phyloP scores from a whole-genome alignment of 2,329 filamentous ascomycete genomes.

The Xylariaceae sp. region DNA sequence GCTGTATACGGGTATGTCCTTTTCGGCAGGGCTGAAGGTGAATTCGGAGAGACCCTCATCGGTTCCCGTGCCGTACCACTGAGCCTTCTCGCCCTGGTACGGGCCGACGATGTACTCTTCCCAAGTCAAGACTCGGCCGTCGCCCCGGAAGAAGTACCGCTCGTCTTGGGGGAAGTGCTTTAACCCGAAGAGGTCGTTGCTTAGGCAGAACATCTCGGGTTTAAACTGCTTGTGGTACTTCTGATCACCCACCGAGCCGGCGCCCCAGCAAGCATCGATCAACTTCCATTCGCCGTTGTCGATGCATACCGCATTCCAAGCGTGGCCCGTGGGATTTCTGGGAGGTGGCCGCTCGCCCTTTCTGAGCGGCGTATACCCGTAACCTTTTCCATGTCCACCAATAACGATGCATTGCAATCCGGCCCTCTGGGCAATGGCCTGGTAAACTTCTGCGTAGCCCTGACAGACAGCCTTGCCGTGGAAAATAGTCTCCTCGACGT shows the following conservation, averaged over 20 bases:
- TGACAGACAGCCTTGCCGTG: slow-evolving; percentile 86
- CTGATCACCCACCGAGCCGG: slow-evolving; percentile 65
- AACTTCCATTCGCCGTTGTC: slow-evolving; percentile 90
- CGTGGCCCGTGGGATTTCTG: slow-evolving; percentile 67
- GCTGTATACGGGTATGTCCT: slow-evolving; percentile 64
- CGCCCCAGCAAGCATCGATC: slow-evolving; percentile 91
- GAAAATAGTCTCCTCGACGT: slow-evolving; percentile 72
- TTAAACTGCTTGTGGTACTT: slow-evolving; percentile 71
- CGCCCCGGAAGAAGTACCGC: slow-evolving; percentile 71
- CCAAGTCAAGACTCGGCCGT: slow-evolving; percentile 72
- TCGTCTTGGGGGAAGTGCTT: slow-evolving; percentile 76
- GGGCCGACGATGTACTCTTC: slow-evolving; percentile 78
- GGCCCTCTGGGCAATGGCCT: slow-evolving; percentile 74
- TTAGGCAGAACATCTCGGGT: slow-evolving; percentile 60
- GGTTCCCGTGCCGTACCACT: slow-evolving; percentile 48
- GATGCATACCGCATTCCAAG: slow-evolving; percentile 91
- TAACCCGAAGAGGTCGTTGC: slow-evolving; percentile 79
- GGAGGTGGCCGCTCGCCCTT: slow-evolving; percentile 69
- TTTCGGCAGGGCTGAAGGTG: slow-evolving; percentile 63
- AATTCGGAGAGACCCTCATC: slow-evolving; percentile 57
- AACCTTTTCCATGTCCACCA: slow-evolving; percentile 84
- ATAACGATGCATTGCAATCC: slow-evolving; percentile 79
- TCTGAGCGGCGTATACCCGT: slow-evolving; percentile 65
- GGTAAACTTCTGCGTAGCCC: slow-evolving; percentile 85
- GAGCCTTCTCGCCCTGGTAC: slow-evolving; percentile 50